Conservation (phyloP, 1,284 basidiomycete genomes). For the Naganishia sp. region DNA sequence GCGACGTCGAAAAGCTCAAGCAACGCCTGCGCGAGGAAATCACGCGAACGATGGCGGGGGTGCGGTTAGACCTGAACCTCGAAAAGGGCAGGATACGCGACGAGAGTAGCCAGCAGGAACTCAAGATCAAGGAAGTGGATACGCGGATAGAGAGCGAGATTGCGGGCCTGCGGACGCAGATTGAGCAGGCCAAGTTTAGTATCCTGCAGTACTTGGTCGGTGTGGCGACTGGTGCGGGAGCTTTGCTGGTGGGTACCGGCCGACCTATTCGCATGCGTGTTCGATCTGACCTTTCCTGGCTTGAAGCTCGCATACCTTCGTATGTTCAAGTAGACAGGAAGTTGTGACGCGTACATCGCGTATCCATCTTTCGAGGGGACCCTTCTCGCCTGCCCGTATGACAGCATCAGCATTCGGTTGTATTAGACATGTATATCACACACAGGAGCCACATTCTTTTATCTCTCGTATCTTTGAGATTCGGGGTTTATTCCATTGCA, state of each 20-base stretch:
- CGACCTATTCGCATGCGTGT: neutral
- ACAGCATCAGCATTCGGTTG: constrained; percentile 25
- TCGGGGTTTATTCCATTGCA: no score
- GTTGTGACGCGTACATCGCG: no score
- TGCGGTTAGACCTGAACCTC: constrained; percentile 90
- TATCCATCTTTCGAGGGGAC: no score
- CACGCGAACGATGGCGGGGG: constrained; percentile 88
- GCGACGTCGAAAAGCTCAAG: constrained; percentile 94
- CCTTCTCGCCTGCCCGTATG: neutral
- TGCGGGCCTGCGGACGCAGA: constrained; percentile 81
- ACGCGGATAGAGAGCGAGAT: constrained; percentile 97
- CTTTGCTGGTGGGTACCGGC: constrained; percentile 45
- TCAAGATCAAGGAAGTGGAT: constrained; percentile 98
- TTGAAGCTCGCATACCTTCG: constrained; percentile 52
- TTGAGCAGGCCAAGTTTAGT: constrained; percentile 83
- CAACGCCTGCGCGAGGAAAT: constrained; percentile 90
- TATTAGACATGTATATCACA: constrained; percentile 9
- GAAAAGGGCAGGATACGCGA: constrained; percentile 94
- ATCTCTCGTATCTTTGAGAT: no score
- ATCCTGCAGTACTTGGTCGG: constrained; percentile 53
- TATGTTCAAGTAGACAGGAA: constrained; percentile 39
- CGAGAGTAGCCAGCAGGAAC: constrained; percentile 85
- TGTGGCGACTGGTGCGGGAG: constrained; percentile 54
- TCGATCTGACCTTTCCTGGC: neutral
- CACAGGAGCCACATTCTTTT: no score